Base-by-base conservation (phyloP, 352 stramenopile genomes). In the Blastocystis sp. region DNA sequence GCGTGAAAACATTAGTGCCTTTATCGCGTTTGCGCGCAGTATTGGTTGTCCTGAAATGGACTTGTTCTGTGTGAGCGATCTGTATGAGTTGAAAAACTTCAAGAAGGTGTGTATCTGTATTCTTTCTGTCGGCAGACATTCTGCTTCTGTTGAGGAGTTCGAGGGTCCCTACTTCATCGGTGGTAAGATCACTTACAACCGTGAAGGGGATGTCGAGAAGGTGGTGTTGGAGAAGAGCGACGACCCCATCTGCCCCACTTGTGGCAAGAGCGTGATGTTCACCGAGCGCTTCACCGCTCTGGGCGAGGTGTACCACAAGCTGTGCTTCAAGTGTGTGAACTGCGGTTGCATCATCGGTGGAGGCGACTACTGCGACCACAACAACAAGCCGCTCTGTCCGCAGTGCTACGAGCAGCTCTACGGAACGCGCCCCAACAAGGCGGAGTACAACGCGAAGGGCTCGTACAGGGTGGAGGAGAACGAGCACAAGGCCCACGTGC, bases 91-190 rank as follows among this genome's bases (percentile, higher is more conserved):
- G 63, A 87, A 69, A 34, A 64, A 87, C 63, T 87, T 87, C 63
- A 87, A 87, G 76, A 87, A 87, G 76, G 63, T 87, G 37, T 87
- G 76, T 30, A 69, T 76, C 50, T 76, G 63, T 45, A 69, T 87
- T 55, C 55, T 87, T 11, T 53, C 50, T 59, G 55, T 87, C 20
- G 76, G 76, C 20, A 26, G 76, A 2, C 54, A 76, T 30, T 87
- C 76, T 69, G 76, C 76, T 11, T 37, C 30, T 9, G 41, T 87
- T 18, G 39, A 34, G 16, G 55, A 69, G 41, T 87, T 87, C 6
- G 30, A 69, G n/a, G 76, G 76, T 87, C 76, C 76, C 1, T 87
- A 87, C 24, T 76, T 78, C 11, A 75, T 87, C 41, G 55, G 56
- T 20, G 76, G 76, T 41, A 69, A 75, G 41, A 76, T 87, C 18